Conservation (phyloP, 495 filamentous ascomycete genomes). For the Gamarada debralockiae region DNA sequence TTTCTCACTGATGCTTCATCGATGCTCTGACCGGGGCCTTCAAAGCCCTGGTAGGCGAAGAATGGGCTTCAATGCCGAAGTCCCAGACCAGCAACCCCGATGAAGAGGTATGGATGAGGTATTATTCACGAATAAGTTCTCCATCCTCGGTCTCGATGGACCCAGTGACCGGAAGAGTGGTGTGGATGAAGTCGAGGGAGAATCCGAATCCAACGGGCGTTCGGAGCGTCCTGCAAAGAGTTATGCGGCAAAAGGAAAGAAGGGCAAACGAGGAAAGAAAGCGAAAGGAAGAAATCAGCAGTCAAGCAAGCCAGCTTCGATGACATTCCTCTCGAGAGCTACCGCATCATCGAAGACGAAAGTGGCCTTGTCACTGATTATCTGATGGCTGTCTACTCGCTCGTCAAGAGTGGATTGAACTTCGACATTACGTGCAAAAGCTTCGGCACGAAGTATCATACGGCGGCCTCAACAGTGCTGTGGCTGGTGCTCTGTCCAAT, state of each 20-base stretch:
- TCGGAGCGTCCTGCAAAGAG: conserved; percentile 22
- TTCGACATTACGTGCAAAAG: conserved; percentile 34
- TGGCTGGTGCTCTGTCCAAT: conserved; percentile 40
- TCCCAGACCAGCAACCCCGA: conserved; percentile 4
- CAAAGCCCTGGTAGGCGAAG: conserved; percentile 28
- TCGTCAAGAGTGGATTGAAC: conserved; percentile 27
- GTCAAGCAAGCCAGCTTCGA: conserved; percentile 18
- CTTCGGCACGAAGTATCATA: conserved; percentile 45
- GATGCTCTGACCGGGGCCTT: conserved; percentile 35
- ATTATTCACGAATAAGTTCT: conserved; percentile 32
- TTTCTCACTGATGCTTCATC: conserved; percentile 37
- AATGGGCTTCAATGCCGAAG: conserved; percentile 17
- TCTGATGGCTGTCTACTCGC: conserved; percentile 34
- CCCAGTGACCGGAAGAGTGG: conserved; percentile 9
- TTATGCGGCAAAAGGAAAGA: conserved; percentile 34
- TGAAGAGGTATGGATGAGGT: conserved; percentile 25
- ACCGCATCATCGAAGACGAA: conserved; percentile 39
- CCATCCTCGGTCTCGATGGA: conserved; percentile 23
- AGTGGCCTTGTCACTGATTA: conserved; percentile 30
- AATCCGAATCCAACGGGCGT: conserved; percentile 4
- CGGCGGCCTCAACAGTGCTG: conserved; percentile 38
- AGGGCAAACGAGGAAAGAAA: conserved; percentile 31
- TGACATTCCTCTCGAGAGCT: conserved; percentile 39
- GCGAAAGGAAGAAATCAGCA: conserved; percentile 17
- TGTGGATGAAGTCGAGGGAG: conserved; percentile 16